Evolutionary conservation across 2,329 filamentous ascomycete species (phyloP), one percentile per base, ranked within the genome.

Genomic region (Colletotrichum tanaceti): DNA sequence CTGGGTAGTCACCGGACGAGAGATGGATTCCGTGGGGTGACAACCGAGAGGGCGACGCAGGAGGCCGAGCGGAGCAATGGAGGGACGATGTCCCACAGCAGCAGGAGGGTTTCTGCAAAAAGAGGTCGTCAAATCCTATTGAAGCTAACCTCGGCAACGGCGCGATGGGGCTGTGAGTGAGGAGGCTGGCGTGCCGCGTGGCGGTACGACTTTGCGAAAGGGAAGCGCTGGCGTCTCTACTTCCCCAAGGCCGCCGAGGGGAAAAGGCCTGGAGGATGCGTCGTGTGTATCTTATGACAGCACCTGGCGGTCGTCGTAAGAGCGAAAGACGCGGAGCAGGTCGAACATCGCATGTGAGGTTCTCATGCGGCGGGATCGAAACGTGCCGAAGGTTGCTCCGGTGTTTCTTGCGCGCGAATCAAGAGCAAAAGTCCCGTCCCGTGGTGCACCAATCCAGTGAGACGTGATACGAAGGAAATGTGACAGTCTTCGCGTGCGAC

Each of bases 131-230:
- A 13, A 22, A 24, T 1, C 32, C 14, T 5, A 38, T 39, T 47
- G 22, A 38, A 50, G 2, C 22, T 47, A 54, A 46, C 4, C n/a
- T 13, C 62, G 54, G 58, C 58, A 62, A 55, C 62, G 39, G 39
- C 2, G 3, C 14, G 14, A 13, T 52, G 58, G 18, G 32, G 18
- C n/a, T 39, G 24, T 38, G 47, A 39, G 63, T 13, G 28, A 53
- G 20, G 47, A 20, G 39, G 46, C 32, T 41, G 32, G 49, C 58
- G 49, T 41, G 32, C 22, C 58, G 49, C 58, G 49, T 41, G 32
- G 35, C 58, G 49, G 63, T 65, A 28, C 49, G 47, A 62, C 57
- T 11, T 44, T 43, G n/a, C 39, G 10, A 46, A 16, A 20, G 39
- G 16, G 22, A 38, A 38, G 58, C 16, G 41, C 22, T 44, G 13